Base-by-base conservation (phyloP, 306 rosid genomes). In the Glycine tomentella region DNA sequence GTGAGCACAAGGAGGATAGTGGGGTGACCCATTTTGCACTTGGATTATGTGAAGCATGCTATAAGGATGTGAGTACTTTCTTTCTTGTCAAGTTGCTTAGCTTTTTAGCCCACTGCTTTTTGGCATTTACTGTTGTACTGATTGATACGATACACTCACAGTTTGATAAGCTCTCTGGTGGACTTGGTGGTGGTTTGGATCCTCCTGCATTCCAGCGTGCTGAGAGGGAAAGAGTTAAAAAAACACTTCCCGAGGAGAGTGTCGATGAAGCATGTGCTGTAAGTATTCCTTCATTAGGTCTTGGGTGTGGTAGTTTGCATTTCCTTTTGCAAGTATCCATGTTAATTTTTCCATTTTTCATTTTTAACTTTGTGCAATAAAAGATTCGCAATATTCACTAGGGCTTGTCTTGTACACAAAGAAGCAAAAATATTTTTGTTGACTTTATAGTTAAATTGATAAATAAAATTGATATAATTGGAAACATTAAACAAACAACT, bases 171-270 rank as follows among this genome's bases (percentile, higher is more conserved):
- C 88, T 92, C 74, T 95, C 98, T 45, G 97, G 97, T 36, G 98
- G 97, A 67, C 90, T 95, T 66, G 78, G 80, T 77, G 97, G 97
- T 20, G 98, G 97, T 72, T 81, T 89, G 77, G 91, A 95, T 85
- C 98, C 98, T 83, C 98, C 98, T 48, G 97, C 98, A 9, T 92
- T 92, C 84, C 97, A 89, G 90, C 90, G 69, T n/a, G 98, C 97
- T 75, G 98, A 95, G 84, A 86, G 62, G 80, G 91, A 86, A 81
- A 91, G 98, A 87, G 14, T 16, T 64, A 76, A 74, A 72, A 82
- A 77, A 67, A 70, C 73, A 67, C 52, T 80, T 81, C 78, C 83
- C 4, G 80, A 87, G 76, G 86, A 83, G 75, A 82, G 10, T 74
- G 82, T 67, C 38, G 65, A 62, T 73, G 84, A 90, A 69, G 66